phyloP scores from a whole-genome alignment of 179 eudicot genomes.

The Nepenthes alata region DNA sequence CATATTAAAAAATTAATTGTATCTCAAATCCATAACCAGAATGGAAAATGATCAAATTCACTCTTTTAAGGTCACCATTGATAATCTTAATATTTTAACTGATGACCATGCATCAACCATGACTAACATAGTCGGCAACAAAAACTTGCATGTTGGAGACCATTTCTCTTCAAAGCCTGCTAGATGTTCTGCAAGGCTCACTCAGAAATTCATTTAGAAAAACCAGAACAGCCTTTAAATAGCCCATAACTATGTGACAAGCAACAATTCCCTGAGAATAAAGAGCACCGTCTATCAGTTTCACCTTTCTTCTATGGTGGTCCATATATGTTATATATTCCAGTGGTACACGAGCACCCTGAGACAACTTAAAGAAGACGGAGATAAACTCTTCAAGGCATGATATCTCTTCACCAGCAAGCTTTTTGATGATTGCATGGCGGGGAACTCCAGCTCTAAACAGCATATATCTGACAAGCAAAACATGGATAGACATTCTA shows the following conservation, averaged over 20 bases:
- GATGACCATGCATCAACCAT: too few species aligned
- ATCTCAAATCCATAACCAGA: too few species aligned
- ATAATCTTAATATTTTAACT: too few species aligned
- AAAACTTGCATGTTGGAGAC: not conserved
- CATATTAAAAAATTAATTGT: too few species aligned
- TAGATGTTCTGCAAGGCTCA: not conserved
- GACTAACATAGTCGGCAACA: too few species aligned
- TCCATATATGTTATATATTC: slow-evolving; percentile 69
- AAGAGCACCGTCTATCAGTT: not conserved
- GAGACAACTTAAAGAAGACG: slow-evolving; percentile 54
- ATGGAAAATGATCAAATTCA: too few species aligned
- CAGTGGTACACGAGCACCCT: slow-evolving; percentile 84
- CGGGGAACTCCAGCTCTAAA: slow-evolving; percentile 94
- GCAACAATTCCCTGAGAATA: not conserved
- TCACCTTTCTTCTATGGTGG: slow-evolving; percentile 87
- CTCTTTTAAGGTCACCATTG: too few species aligned
- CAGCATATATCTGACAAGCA: slow-evolving; percentile 64
- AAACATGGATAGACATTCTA: not conserved
- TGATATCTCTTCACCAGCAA: slow-evolving; percentile 71
- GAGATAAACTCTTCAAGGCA: slow-evolving; percentile 55
- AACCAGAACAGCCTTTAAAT: not conserved
- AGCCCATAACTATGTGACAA: too few species aligned
- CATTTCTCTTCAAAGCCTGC: not conserved
- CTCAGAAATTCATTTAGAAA: not conserved
- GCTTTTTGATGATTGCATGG: slow-evolving; percentile 87